Conservation (phyloP, 1,284 basidiomycete species). For the Phaffia rhodozyma region DNA sequence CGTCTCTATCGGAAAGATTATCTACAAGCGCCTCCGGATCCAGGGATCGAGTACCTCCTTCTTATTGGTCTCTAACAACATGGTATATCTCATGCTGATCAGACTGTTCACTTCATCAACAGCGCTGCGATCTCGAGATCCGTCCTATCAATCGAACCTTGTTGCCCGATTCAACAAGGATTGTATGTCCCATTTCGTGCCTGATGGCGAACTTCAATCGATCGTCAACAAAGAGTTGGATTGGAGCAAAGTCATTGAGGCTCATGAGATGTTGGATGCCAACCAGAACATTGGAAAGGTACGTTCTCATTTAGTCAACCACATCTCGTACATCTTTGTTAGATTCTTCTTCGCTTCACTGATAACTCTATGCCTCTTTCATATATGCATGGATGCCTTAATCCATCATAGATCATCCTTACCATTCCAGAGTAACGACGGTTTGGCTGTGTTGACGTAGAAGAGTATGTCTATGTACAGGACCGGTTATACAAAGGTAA, state of each 20-base stretch:
- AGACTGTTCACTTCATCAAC: too few relatives aligned
- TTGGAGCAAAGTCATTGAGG: background rate
- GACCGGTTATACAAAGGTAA: too few relatives aligned
- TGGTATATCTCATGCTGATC: too few relatives aligned
- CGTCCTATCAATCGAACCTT: slow-evolving; percentile 67
- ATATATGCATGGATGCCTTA: too few relatives aligned
- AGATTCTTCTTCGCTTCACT: too few relatives aligned
- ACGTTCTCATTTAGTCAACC: background rate
- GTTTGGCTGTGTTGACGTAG: too few relatives aligned
- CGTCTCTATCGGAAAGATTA: slow-evolving; percentile 52
- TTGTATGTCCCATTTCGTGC: slow-evolving; percentile 49
- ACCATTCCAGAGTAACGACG: too few relatives aligned
- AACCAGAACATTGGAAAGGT: slow-evolving; percentile 14
- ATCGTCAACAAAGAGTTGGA: slow-evolving; percentile 60
- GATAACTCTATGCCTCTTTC: too few relatives aligned
- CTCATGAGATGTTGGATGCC: slow-evolving; percentile 16
- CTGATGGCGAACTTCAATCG: slow-evolving; percentile 49
- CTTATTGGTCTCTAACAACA: too few relatives aligned
- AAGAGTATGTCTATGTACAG: too few relatives aligned
- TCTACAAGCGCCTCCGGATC: slow-evolving; percentile 73
- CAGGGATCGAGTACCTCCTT: slow-evolving; percentile 54
- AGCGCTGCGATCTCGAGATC: slow-evolving; percentile 61
- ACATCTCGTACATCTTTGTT: too few relatives aligned
- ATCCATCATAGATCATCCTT: too few relatives aligned
- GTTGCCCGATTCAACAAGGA: slow-evolving; percentile 52